These are phyloP conservation scores for Arthrobotrys pseudoclavata DNA, from an alignment of 2,329 filamentous ascomycete genomes.

Conservation along the genomic window DNA sequence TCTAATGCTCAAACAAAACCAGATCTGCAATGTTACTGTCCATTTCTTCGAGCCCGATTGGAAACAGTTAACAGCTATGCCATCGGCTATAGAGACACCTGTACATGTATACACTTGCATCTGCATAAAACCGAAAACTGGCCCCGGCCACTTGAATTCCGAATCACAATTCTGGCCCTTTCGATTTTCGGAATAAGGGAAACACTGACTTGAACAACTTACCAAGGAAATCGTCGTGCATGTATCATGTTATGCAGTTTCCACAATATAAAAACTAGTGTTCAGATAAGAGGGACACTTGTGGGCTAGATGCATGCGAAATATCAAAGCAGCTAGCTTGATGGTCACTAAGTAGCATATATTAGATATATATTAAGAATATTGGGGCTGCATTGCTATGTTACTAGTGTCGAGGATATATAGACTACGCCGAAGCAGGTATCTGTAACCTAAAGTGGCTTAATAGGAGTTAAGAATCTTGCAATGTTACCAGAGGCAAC, in stretches of 20 bases:
- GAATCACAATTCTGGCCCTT: conserved; percentile 1
- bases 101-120: conserved; percentile 11
- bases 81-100: conserved; percentile 12
- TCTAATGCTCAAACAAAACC: neutral
- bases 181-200: neutral
- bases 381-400: conserved; percentile 8
- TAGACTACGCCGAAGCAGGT: conserved; percentile 24
- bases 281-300: conserved; percentile 6
- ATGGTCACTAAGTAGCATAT: conserved; percentile 20
- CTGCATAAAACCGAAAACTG: conserved; percentile 10
- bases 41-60: neutral
- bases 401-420: neutral
- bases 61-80: conserved; percentile 13
- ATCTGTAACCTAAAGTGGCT: conserved; percentile 23
- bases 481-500: conserved; percentile 2
- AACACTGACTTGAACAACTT: neutral
- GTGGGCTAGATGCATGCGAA: conserved; percentile 5
- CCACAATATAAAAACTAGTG: neutral
- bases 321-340: conserved; percentile 13
- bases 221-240: conserved; percentile 14
- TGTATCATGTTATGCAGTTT: conserved; percentile 27
- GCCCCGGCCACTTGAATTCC: conserved; percentile 14
- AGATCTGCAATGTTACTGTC: neutral
- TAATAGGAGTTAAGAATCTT: conserved; percentile 13
- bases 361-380: conserved; percentile 26